phyloP scores from a whole-genome alignment of 257 asterid species.

The Nicotiana knightiana region DNA sequence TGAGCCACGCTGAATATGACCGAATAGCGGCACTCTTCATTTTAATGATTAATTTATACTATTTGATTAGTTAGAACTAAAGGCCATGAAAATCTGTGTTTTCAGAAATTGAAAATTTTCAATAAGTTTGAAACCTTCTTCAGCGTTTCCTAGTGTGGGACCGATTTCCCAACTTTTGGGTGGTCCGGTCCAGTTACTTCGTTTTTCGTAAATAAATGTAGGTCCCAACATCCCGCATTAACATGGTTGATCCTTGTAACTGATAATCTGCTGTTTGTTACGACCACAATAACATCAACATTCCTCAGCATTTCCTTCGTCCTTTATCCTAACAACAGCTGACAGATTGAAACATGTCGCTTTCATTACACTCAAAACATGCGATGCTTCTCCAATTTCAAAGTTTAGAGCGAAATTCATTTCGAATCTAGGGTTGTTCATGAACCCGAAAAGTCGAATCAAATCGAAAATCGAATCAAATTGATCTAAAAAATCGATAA shows the following conservation, averaged over 20 bases:
- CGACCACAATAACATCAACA: background rate
- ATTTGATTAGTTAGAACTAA: too few relatives aligned
- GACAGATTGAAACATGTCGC: background rate
- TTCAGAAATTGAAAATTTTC: too few relatives aligned
- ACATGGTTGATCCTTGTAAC: constrained; percentile 9
- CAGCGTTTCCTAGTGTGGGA: background rate
- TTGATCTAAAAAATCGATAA: too few relatives aligned
- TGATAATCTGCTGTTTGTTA: background rate
- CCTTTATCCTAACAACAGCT: background rate
- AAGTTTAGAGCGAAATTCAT: too few relatives aligned
- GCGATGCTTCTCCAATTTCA: background rate
- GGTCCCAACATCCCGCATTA: constrained; percentile 22
- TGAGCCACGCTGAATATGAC: too few relatives aligned
- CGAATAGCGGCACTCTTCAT: too few relatives aligned
- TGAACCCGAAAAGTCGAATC: too few relatives aligned
- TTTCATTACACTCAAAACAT: background rate
- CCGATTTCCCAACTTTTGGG: background rate
- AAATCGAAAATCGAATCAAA: too few relatives aligned
- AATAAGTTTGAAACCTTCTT: background rate
- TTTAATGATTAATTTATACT: too few relatives aligned
- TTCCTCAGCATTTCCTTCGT: background rate
- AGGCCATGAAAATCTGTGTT: too few relatives aligned
- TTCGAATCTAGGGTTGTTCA: too few relatives aligned
- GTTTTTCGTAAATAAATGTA: background rate
- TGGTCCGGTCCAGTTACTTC: background rate